These are phyloP conservation scores for Aspergillus bridgeri DNA, from an alignment of 495 filamentous ascomycete species.

Conservation along the genomic window DNA sequence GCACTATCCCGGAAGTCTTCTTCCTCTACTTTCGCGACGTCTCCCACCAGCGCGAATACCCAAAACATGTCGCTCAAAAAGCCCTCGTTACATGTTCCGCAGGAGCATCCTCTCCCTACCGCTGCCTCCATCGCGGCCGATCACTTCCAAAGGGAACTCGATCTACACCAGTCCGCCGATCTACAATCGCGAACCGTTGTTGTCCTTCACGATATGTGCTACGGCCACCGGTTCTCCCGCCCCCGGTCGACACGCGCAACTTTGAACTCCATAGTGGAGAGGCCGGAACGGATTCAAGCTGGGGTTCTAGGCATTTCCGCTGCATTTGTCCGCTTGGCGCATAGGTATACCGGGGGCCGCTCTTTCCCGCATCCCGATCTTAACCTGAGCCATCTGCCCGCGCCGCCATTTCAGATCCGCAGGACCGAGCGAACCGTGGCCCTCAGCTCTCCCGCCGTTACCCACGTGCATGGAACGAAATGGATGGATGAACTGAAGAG, in stretches of 20 bases:
- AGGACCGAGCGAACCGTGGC: conserved; percentile 65
- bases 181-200: conserved; percentile 66
- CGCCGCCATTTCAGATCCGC: conserved; percentile 76
- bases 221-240: conserved; percentile 84
- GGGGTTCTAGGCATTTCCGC: conserved; percentile 73
- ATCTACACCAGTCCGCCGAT: conserved; percentile 53
- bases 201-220: conserved; percentile 87
- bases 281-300: conserved; percentile 88
- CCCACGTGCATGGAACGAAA: conserved; percentile 75
- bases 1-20: conserved; percentile 39
- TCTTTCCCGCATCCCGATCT: conserved; percentile 60
- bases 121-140: conserved; percentile 65
- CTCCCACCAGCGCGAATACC: conserved; percentile 23
- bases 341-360: conserved; percentile 68
- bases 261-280: conserved; percentile 78
- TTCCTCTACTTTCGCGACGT: conserved; percentile 44
- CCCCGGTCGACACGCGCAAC: conserved; percentile 64
- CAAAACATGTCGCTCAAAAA: conserved; percentile 21
- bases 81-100: conserved; percentile 18
- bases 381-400: conserved; percentile 45
- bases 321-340: conserved; percentile 86
- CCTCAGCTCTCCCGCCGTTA: conserved; percentile 66
- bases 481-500: conserved; percentile 89
- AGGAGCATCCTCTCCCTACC: conserved; percentile 45
- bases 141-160: conserved; percentile 67